A percentile compares a stretch with the other conserved stretches of the same genome.
These are phyloP conservation scores for Ceratocystis lukuohia DNA, from an alignment of 2,329 filamentous ascomycete species.

Conservation along the genomic window DNA sequence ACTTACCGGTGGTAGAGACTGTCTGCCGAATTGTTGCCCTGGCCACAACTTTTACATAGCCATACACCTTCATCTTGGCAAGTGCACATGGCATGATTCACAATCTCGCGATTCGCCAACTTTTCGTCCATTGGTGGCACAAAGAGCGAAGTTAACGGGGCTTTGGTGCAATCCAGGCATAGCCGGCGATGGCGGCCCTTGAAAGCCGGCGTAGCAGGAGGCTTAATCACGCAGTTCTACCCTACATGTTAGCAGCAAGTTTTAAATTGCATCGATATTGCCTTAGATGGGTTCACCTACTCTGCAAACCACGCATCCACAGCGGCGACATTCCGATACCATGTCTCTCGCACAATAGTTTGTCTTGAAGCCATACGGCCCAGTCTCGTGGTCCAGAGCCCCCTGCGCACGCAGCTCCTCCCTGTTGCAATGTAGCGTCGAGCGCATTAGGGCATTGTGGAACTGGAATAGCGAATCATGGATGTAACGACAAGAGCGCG, in stretches of 20 bases:
- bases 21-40: slow-evolving; percentile 49
- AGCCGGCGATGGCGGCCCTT: slow-evolving; percentile 68
- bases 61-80: slow-evolving; percentile 51
- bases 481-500: slow-evolving; percentile 67
- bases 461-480: slow-evolving; percentile 67
- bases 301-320: slow-evolving; percentile 64
- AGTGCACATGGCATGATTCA: slow-evolving; percentile 44
- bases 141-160: slow-evolving; percentile 48
- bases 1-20: slow-evolving; percentile 44
- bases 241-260: not conserved
- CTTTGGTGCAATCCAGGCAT: slow-evolving; percentile 60
- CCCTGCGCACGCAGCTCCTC: slow-evolving; percentile 44
- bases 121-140: slow-evolving; percentile 33
- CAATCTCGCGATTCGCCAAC: slow-evolving; percentile 36
- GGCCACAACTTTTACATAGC: slow-evolving; percentile 76
- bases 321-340: slow-evolving; percentile 71
- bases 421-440: slow-evolving; percentile 68
- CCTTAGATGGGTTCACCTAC: slow-evolving; percentile 37
- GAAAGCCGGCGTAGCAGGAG: slow-evolving; percentile 53
- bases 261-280: not conserved
- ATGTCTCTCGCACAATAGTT: slow-evolving; percentile 75
- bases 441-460: slow-evolving; percentile 55
- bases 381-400: slow-evolving; percentile 31
- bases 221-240: slow-evolving; percentile 83
- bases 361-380: slow-evolving; percentile 52